These are phyloP conservation scores for Aspergillus viridinutans DNA, from an alignment of 2,329 filamentous ascomycete species.

Conservation along the genomic window DNA sequence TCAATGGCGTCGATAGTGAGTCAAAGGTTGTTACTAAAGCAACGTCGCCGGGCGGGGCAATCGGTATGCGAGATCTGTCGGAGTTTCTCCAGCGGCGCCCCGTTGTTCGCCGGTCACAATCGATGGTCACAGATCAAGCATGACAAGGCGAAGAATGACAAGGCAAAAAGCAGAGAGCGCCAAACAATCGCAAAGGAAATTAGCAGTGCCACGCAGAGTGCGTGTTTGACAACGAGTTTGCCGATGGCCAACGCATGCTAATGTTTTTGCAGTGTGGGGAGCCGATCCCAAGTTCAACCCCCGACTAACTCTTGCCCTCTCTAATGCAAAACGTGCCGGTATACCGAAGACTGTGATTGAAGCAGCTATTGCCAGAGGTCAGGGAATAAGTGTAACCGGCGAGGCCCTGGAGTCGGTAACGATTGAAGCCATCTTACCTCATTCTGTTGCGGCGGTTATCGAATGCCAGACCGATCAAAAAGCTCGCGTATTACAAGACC, in stretches of 20 bases:
- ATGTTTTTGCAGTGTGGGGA: conserved; percentile 59
- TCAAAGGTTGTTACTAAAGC: conserved; percentile 14
- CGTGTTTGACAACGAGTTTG: conserved; percentile 19
- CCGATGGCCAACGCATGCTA: conserved; percentile 3
- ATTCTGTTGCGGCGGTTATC: conserved; percentile 69
- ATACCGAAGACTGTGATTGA: conserved; percentile 84
- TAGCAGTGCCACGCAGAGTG: conserved; percentile 69
- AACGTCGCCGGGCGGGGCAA: conserved; percentile 4
- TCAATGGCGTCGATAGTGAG: conserved; percentile 24
- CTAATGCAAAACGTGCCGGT: conserved; percentile 76
- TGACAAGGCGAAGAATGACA: conserved; percentile 83
- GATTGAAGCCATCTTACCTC: conserved; percentile 75
- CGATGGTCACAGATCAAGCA: conserved; percentile 97
- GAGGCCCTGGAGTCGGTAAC: conserved; percentile 70
- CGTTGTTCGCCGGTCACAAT: conserved; percentile 67
- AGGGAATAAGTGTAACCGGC: conserved; percentile 74
- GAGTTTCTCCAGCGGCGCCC: conserved; percentile 45
- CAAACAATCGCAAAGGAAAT: conserved; percentile 67
- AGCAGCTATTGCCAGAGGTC: conserved; percentile 78
- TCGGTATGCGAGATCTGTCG: conserved; percentile 33
- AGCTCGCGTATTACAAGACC: conserved; percentile 65
- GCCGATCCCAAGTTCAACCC: conserved; percentile 70
- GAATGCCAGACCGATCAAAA: conserved; percentile 84
- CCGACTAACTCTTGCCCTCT: conserved; percentile 67
- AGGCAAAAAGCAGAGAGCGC: conserved; percentile 67